Evolutionary conservation across 78 protist species (phyloP), one percentile per base, ranked within the genome.

Genomic region (Chrysochromulina tobinii): DNA sequence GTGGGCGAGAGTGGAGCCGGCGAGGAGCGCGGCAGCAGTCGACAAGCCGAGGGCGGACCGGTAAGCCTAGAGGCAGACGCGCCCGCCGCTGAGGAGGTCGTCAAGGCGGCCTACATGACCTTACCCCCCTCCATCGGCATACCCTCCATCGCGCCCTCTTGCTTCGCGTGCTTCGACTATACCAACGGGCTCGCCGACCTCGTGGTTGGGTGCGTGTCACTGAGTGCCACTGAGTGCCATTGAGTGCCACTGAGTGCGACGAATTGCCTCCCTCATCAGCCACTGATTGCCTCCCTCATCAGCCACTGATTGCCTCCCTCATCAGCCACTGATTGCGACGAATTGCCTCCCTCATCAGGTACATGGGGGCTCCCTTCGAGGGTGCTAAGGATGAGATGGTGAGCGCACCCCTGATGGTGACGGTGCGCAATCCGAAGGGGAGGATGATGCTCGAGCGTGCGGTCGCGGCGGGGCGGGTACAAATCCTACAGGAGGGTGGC

Each of bases 131-230:
- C 77, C 15, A 58, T 51, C 23, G 55, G 77, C 25, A 68, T 81
- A 69, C 67, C 73, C 66, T 72, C 86, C 57, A 83, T 90, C 66
- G 93, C 93, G 15, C 57, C 61, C 8, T 90, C 93, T 17, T 90
- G 93, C 89, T 54, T 5, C 67, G 2, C 89, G 14, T 90, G 93
- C 66, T 90, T 90, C 93, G 93, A 90, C 83, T 90, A 90, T 83
- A 51, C 79, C 38, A 90, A 90, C 67, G 61, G 53, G 11, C 89
- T 90, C 20, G 93, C 93, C 21, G 93, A 90, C 68, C 81, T 90
- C 15, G 93, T 90, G 25, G 92, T 75, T 57, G 89, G 73, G 17
- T 86, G 61, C 72, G 23, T 64, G 9, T 12, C 27, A 15, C 38
- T 38, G 38, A 38, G 38, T 38, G 38, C 38, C 38, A 38, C 38